Evolutionary conservation across 2,329 filamentous ascomycete species (phyloP), one percentile per base, ranked within the genome.

Genomic region (Fusarium concolor): DNA sequence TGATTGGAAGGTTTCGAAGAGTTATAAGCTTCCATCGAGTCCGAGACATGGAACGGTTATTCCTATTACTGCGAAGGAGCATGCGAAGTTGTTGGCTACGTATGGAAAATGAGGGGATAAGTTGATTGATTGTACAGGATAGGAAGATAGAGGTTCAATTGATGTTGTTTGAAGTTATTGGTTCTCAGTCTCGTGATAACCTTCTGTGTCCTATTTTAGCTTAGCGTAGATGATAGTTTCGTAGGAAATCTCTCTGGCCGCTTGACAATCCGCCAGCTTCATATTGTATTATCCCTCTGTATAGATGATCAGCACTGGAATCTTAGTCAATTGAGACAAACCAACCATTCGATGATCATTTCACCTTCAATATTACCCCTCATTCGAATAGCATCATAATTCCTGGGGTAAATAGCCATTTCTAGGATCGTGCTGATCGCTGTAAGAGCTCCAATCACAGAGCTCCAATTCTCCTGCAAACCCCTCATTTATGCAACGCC

Each of bases 1-100:
- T 0, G 59, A 72, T 9, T 86, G 85, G 85, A 80, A 76, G 37
- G 78, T 86, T 1, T 81, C 84, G 0, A 65, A 67, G 8, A 78
- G 75, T 0, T 86, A 83, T 74, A 80, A 75, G 20, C 74, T 87
- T 5, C 85, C 85, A 0, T 71, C 74, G 1, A 85, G 80, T 41
- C 85, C 85, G 4, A 81, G 85, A 12, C 85, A 87, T 60, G 85
- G 85, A 17, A 87, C 84, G 0, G 85, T 87, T 6, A 71, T 87
- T 10, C 80, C 84, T 1, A 76, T 87, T 20, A 87, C 85, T 1
- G 81, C 82, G 4, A 62, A 54, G 17, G 71, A 73, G 50, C 61
- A 60, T 3, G 42, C 59, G 29, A 55, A 44, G 10, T 22, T 73
- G 11, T 5, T 62, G 26, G 42, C 18, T 31, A 56, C 65, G 6